These are phyloP conservation scores for Camellia oleifera DNA, from an alignment of 179 eudicot species.

Conservation along the genomic window DNA sequence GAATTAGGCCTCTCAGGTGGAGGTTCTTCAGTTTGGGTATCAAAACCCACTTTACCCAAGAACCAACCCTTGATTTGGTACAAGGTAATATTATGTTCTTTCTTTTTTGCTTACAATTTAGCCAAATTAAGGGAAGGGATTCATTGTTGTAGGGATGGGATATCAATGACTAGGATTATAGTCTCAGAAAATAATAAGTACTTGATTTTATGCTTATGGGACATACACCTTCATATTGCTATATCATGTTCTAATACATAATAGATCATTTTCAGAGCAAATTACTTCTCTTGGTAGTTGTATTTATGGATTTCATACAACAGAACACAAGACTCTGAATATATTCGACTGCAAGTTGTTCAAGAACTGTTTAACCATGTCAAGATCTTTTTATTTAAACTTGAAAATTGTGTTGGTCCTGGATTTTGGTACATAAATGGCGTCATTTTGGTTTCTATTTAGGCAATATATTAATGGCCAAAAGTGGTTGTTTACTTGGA, in stretches of 20 bases:
- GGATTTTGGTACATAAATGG: too few species aligned
- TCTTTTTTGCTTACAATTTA: neutral
- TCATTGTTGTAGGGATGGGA: neutral
- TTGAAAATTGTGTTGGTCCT: too few species aligned
- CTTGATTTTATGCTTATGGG: neutral
- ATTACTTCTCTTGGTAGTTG: neutral
- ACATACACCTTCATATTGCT: neutral
- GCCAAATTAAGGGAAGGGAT: neutral
- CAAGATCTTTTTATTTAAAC: neutral
- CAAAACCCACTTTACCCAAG: conserved; percentile 57
- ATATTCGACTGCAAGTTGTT: neutral
- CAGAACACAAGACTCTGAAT: too few species aligned
- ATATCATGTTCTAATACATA: neutral
- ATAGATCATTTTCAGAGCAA: neutral
- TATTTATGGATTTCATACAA: too few species aligned
- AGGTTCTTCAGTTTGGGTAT: conserved; percentile 60
- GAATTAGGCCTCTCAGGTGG: conserved; percentile 58
- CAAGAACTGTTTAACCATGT: neutral
- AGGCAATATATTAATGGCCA: neutral
- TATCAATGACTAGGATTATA: neutral
- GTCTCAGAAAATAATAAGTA: neutral
- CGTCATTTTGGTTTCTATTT: too few species aligned
- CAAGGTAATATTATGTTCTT: conserved; percentile 46
- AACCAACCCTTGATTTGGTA: conserved; percentile 87
- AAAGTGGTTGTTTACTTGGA: neutral